Percentiles rank a stretch among this genome's conserved stretches.
phyloP scores from a whole-genome alignment of 495 filamentous ascomycete genomes.

The Staphylotrichum longicolle region DNA sequence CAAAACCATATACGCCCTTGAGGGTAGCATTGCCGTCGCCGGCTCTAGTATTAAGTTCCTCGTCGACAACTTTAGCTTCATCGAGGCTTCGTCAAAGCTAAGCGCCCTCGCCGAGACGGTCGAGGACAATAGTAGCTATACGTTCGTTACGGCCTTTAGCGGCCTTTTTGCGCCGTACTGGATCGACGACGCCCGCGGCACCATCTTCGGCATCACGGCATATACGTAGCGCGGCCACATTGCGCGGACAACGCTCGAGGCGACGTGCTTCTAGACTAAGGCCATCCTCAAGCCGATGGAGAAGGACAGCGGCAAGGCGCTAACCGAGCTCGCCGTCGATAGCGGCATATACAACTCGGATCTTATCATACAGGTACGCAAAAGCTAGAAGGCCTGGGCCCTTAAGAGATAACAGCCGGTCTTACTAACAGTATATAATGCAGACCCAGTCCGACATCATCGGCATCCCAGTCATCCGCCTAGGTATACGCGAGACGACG shows the following conservation, averaged over 20 bases:
- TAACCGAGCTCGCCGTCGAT: constrained; percentile 78
- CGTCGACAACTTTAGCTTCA: constrained; percentile 84
- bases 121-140: constrained; percentile 78
- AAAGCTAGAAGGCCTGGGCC: not conserved
- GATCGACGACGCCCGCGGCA: constrained; percentile 93
- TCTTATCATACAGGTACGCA: constrained; percentile 74
- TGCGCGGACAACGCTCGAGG: constrained; percentile 88
- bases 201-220: constrained; percentile 87
- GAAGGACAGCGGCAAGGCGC: constrained; percentile 74
- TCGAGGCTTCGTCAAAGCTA: constrained; percentile 72
- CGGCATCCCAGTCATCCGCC: constrained; percentile 84
- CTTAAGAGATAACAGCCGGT: not conserved
- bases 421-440: not conserved
- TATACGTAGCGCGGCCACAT: constrained; percentile 87
- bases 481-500: constrained; percentile 88
- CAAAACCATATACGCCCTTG: constrained; percentile 82
- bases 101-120: constrained; percentile 78
- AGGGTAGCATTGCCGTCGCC: constrained; percentile 87
- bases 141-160: constrained; percentile 94
- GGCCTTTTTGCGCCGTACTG: constrained; percentile 94
- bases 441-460: constrained; percentile 82
- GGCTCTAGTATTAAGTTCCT: constrained; percentile 88
- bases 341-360: constrained; percentile 93
- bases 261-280: constrained; percentile 90
- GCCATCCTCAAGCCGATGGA: constrained; percentile 94